phyloP scores from a whole-genome alignment of 257 asterid genomes.

The Fraxinus excelsior region DNA sequence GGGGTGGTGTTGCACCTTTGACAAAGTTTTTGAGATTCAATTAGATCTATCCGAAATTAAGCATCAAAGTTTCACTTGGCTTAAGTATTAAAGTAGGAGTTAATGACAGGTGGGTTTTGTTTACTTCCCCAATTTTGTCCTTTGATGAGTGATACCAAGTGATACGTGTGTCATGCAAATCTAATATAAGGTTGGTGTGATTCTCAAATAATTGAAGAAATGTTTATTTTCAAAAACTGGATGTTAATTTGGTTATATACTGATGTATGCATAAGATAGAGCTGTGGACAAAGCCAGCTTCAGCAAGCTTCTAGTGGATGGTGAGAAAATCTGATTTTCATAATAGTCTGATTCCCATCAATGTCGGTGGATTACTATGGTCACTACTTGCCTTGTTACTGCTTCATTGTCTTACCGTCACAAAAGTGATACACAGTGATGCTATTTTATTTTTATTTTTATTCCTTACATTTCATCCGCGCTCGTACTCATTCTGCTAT shows the following conservation, averaged over 20 bases:
- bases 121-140: neutral
- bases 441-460: neutral
- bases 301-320: neutral
- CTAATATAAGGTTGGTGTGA: neutral
- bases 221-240: no score
- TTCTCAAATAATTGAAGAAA: no score
- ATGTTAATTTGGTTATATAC: neutral
- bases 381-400: conserved; percentile 7
- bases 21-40: neutral
- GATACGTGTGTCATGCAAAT: neutral
- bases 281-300: neutral
- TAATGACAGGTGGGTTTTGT: neutral
- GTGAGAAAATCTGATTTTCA: neutral
- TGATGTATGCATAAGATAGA: neutral
- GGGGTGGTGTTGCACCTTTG: no score
- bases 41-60: no score
- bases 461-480: neutral
- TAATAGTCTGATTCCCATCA: conserved; percentile 11
- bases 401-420: neutral
- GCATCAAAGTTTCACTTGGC: neutral
- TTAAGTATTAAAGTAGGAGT: neutral
- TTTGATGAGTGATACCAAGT: conserved; percentile 1
- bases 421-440: conserved; percentile 8
- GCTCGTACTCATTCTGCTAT: conserved; percentile 5
- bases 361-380: neutral